These are phyloP conservation scores for Hericium rajendrae DNA, from an alignment of 768 basidiomycete genomes.

Conservation along the genomic window DNA sequence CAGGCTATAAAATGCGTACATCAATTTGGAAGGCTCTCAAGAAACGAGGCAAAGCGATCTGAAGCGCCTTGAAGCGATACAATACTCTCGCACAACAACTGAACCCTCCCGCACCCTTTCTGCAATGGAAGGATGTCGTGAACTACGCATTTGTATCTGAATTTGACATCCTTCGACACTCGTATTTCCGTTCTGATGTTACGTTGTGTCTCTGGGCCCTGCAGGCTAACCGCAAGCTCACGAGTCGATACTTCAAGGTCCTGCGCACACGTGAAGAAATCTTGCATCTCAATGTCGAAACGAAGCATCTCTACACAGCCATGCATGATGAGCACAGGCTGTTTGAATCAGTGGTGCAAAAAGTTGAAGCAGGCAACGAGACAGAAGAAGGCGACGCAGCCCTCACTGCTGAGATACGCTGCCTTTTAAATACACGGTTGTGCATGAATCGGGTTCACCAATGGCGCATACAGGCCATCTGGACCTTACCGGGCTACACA, in stretches of 20 bases:
- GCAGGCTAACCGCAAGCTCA: not conserved
- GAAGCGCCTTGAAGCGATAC: not conserved
- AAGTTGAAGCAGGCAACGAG: too few relatives aligned
- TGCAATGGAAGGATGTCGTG: not conserved
- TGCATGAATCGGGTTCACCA: too few relatives aligned
- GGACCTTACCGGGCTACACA: too few relatives aligned
- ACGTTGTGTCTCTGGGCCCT: not conserved
- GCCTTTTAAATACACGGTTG: too few relatives aligned
- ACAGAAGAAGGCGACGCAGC: too few relatives aligned
- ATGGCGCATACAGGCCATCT: too few relatives aligned
- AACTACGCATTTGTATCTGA: not conserved
- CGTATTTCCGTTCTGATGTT: not conserved
- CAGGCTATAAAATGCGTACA: slow-evolving; percentile 3
- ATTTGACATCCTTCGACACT: not conserved
- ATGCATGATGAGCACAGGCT: not conserved
- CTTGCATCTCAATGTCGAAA: not conserved
- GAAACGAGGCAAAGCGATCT: not conserved
- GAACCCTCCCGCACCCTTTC: not conserved
- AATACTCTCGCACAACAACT: not conserved
- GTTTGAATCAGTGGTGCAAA: too few relatives aligned
- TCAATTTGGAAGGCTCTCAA: not conserved
- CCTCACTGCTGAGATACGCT: too few relatives aligned
- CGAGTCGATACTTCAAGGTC: not conserved
- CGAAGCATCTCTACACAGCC: not conserved
- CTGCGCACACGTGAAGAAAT: not conserved